Conservation (phyloP, 805 yeast species). For the Yamadazyma olivae region DNA sequence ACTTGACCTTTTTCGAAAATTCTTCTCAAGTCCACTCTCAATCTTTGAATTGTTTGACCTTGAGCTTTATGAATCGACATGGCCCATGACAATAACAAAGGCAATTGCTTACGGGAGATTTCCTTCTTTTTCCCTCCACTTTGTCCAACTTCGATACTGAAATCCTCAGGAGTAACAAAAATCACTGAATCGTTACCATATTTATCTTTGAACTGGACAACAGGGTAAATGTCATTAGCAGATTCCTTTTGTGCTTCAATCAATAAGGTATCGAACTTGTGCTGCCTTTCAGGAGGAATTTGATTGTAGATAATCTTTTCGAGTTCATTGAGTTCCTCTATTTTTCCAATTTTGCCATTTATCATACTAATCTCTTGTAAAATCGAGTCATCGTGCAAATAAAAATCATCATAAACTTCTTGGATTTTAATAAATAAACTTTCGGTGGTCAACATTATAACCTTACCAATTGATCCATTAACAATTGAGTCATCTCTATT, state of each 20-base stretch:
- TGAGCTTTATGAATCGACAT: constrained; percentile 82
- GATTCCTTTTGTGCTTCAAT: constrained; percentile 15
- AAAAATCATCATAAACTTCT: constrained; percentile 19
- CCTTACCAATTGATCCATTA: constrained; percentile 87
- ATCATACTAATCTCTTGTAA: constrained; percentile 22
- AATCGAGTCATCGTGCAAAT: constrained; percentile 15
- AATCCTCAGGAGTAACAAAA: constrained; percentile 26
- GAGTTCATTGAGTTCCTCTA: constrained; percentile 14
- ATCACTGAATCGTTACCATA: constrained; percentile 25
- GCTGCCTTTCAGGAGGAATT: constrained; percentile 23
- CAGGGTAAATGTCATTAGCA: constrained; percentile 29
- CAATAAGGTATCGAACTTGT: constrained; percentile 18
- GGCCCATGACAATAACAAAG: constrained; percentile 77
- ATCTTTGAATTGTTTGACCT: constrained; percentile 75
- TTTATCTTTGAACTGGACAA: constrained; percentile 44
- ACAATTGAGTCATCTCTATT: constrained; percentile 76
- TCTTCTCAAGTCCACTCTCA: constrained; percentile 63
- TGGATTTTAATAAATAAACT: constrained; percentile 21
- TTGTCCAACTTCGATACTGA: constrained; percentile 20
- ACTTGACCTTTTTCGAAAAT: constrained; percentile 82
- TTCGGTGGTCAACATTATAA: constrained; percentile 49
- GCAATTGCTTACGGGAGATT: constrained; percentile 55
- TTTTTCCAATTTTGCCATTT: constrained; percentile 21
- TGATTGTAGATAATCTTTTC: constrained; percentile 15
- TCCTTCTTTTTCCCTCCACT: constrained; percentile 12